A percentile compares a stretch with the other conserved stretches of the same genome.
These are phyloP conservation scores for Prunus campanulata DNA, from an alignment of 306 rosid genomes.

Conservation along the genomic window DNA sequence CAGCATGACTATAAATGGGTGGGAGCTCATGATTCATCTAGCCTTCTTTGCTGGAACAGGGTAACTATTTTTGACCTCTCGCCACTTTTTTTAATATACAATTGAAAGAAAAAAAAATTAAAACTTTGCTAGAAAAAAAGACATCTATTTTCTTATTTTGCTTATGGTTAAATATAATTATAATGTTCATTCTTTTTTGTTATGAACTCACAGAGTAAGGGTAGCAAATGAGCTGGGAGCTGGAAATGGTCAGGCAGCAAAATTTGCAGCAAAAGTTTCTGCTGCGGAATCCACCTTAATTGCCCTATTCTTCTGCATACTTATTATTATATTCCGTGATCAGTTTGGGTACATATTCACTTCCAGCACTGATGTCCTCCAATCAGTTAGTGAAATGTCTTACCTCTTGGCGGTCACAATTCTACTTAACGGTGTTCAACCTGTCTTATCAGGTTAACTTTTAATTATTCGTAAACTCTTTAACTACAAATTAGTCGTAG, in stretches of 20 bases:
- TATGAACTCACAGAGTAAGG: conserved; percentile 49
- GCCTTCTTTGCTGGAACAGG: conserved; percentile 77
- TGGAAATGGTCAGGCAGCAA: conserved; percentile 65
- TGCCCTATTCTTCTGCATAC: conserved; percentile 38
- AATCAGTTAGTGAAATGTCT: conserved; percentile 43
- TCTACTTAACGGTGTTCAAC: conserved; percentile 69
- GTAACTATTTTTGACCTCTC: conserved; percentile 26
- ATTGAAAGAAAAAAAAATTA: neutral
- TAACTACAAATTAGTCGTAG: neutral
- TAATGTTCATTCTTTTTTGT: neutral
- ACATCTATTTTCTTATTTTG: too few species aligned
- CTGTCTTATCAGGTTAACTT: conserved; percentile 54
- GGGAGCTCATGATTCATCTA: conserved; percentile 85
- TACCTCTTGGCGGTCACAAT: conserved; percentile 48
- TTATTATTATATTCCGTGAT: conserved; percentile 42
- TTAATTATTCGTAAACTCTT: neutral
- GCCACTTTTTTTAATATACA: neutral
- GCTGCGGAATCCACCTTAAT: conserved; percentile 46
- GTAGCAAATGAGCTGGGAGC: conserved; percentile 77
- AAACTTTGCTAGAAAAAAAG: too few species aligned
- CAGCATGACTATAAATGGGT: conserved; percentile 76
- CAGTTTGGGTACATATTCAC: conserved; percentile 60
- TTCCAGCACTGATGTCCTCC: conserved; percentile 39
- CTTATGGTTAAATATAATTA: too few species aligned
- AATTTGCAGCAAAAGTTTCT: conserved; percentile 58